Evolutionary conservation across 306 rosid species (phyloP).

Genomic region (Morella rubra): DNA sequence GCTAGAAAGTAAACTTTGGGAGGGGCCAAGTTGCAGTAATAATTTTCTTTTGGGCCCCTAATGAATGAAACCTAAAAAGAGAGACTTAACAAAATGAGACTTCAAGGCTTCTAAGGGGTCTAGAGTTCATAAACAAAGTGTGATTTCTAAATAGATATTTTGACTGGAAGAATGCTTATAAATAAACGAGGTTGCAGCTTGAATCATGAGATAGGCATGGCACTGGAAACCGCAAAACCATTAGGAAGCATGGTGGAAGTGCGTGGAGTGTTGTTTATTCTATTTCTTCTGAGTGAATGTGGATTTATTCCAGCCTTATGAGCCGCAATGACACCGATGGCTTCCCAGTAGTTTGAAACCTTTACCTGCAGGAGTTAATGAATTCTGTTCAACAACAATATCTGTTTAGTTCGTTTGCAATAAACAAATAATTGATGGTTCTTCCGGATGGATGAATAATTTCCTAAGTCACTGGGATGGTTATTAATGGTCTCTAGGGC

Average conservation of each 20-base stretch:
- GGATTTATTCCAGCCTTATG: slow-evolving; percentile 95
- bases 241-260: slow-evolving; percentile 37
- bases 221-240: slow-evolving; percentile 45
- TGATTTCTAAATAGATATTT: no score
- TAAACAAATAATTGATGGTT: not conserved
- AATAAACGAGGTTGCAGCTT: not conserved
- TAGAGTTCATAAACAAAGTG: no score
- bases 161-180: no score
- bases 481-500: not conserved
- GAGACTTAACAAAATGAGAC: no score
- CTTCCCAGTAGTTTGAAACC: slow-evolving; percentile 95
- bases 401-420: slow-evolving; percentile 10
- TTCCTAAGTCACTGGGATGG: not conserved
- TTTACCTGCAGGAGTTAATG: slow-evolving; percentile 54
- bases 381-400: slow-evolving; percentile 29
- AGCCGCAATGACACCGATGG: slow-evolving; percentile 81
- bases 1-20: no score
- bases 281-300: slow-evolving; percentile 64
- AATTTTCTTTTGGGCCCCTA: no score
- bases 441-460: not conserved
- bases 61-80: no score
- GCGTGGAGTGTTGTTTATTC: slow-evolving; percentile 49
- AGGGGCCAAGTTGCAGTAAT: no score
- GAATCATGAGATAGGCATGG: slow-evolving; percentile 22
- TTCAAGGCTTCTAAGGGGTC: no score